A percentile compares a stretch with the other conserved stretches of the same genome.
Evolutionary conservation across 768 basidiomycete species (phyloP).

Genomic region (Rhodotorula graminis): DNA sequence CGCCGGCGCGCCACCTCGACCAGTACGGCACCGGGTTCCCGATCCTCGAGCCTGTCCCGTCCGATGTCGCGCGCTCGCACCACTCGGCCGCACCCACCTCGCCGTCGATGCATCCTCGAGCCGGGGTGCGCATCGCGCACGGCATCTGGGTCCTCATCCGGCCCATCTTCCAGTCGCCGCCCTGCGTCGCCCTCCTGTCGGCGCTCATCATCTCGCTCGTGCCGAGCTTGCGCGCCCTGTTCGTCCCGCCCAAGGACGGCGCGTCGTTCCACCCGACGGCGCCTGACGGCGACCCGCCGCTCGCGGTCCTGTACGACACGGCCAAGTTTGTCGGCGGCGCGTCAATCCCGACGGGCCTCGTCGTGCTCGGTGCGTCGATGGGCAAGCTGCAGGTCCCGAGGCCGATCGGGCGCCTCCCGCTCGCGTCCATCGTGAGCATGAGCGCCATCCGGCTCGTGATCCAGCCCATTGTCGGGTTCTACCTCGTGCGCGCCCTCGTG

Average conservation of each 20-base stretch:
- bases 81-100: neutral
- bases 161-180: constrained; percentile 51
- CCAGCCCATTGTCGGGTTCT: constrained; percentile 60
- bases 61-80: neutral
- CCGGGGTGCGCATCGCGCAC: neutral
- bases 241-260: constrained; percentile 52
- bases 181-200: constrained; percentile 56
- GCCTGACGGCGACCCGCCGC: constrained; percentile 65
- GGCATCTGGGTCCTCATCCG: constrained; percentile 44
- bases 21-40: neutral
- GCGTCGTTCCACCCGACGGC: constrained; percentile 51
- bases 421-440: constrained; percentile 56
- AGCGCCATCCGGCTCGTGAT: constrained; percentile 58
- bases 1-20: neutral
- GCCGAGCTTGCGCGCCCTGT: constrained; percentile 59
- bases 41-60: constrained; percentile 8
- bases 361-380: constrained; percentile 61
- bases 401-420: constrained; percentile 46
- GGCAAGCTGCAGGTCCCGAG: constrained; percentile 58
- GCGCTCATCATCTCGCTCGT: constrained; percentile 59
- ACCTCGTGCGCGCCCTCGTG: constrained; percentile 56
- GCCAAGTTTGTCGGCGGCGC: constrained; percentile 60
- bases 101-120: neutral
- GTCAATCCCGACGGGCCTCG: constrained; percentile 61
- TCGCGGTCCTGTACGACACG: constrained; percentile 58